Evolutionary conservation across 2,329 filamentous ascomycete species (phyloP), one percentile per base, ranked within the genome.

Genomic region (Botrytis byssoidea): DNA sequence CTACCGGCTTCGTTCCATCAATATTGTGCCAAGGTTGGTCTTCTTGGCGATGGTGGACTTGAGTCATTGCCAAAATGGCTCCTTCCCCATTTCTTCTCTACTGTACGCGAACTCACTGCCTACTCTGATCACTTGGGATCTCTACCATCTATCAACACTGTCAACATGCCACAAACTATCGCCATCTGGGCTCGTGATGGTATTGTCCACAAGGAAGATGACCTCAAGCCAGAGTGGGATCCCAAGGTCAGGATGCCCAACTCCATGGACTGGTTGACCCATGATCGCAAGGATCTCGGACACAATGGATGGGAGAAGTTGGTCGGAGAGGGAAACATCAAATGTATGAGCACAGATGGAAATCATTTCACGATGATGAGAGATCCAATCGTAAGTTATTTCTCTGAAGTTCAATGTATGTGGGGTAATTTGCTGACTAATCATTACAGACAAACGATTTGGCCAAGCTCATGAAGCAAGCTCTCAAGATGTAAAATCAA

Each of bases 101-200:
- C 75, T 2, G 74, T 77, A 5, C 48, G 70, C n/a, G 73, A 76
- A 63, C 89, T 90, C 32, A 90, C 93, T 68, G 85, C 87, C 70
- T 90, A 90, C 32, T 84, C 93, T 44, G 90, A 89, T 78, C 88
- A 88, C 79, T 93, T 93, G 82, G 87, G 89, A 32, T 89, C 90
- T 12, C 85, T 86, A 77, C 88, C 88, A 6, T 88, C 91, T 79
- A 84, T 90, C 55, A 84, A 85, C 37, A 51, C 61, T 14, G 32
- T 48, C 9, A 86, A 85, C 75, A 88, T 87, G 66, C 90, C 91
- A 59, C 86, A 88, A 40, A 89, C 90, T 4, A 87, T 87, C 77
- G 85, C 88, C 61, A 89, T 93, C 77, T 93, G 91, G 89, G 92
- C 90, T 79, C 88, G 89, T 75, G 91, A 93, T 73, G 91, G 92